Evolutionary conservation across 2,329 filamentous ascomycete species (phyloP), one percentile per base, ranked within the genome.

Genomic region (Lasiodiplodia sp.): DNA sequence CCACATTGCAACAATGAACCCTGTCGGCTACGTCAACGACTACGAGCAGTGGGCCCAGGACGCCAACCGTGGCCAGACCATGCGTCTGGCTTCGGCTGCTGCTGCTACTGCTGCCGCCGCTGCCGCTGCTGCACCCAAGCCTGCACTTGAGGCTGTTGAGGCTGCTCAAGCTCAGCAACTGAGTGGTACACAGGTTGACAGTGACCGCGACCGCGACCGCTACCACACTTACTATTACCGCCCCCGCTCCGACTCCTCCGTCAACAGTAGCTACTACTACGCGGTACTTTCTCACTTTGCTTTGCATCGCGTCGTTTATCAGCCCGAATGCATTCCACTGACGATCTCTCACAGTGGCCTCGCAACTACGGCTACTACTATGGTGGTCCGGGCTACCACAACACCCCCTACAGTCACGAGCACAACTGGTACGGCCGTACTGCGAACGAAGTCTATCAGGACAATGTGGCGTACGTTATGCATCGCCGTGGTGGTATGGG

Each of bases 361-460:
- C 40, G 52, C 28, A 18, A 18, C 8, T 10, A 34, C n/a, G 47
- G 47, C 49, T 28, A 18, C 37, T 10, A 63, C 51, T n/a, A 21
- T 23, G 37, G 40, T 23, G 14, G n/a, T 2, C 12, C 12, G 49
- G 34, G 37, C 23, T 51, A 56, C 31, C n/a, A 21, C 67, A 64
- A 63, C 67, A 28, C 64, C 25, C 57, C 57, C 16, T 31, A 34
- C 37, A 3, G 23, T 18, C 34, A 51, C 8, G 34, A 68, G 18
- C 67, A 68, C 58, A 23, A 37, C 38, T 68, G 58, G 57, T 57
- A 49, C 37, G 67, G 57, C 8, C 57, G 67, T 14, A 68, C 67
- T 12, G 12, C n/a, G 5, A 21, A 16, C 23, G 49, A 68, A 25
- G 67, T 68, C 34, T 10, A n/a, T 6, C 25, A 11, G 2, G 67